A percentile compares a stretch with the other conserved stretches of the same genome.
Evolutionary conservation across 768 basidiomycete species (phyloP).

Genomic region (Rhizopogon vesiculosus): DNA sequence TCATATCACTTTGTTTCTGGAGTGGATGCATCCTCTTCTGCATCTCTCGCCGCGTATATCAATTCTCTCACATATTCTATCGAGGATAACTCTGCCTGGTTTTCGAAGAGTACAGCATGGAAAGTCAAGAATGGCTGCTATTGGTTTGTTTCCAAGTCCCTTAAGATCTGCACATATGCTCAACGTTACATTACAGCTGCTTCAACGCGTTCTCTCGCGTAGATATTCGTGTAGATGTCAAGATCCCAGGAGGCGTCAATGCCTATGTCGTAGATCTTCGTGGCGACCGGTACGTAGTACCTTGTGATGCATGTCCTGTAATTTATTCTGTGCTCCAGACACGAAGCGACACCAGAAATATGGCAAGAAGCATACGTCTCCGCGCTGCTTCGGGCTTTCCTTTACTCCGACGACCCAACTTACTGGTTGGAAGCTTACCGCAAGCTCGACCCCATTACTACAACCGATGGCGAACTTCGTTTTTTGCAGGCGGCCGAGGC

Average conservation of each 20-base stretch:
- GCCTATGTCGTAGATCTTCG: slow-evolving; percentile 92
- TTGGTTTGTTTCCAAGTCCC: slow-evolving; percentile 52
- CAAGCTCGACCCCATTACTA: slow-evolving; percentile 92
- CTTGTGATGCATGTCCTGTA: not conserved
- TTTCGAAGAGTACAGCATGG: slow-evolving; percentile 79
- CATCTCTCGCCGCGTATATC: slow-evolving; percentile 95
- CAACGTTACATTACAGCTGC: slow-evolving; percentile 46
- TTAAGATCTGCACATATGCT: not conserved
- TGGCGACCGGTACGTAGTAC: slow-evolving; percentile 74
- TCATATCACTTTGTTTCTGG: slow-evolving; percentile 98
- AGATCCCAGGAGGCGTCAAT: slow-evolving; percentile 95
- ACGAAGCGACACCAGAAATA: slow-evolving; percentile 85
- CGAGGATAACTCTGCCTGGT: slow-evolving; percentile 91
- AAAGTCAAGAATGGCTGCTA: slow-evolving; percentile 92
- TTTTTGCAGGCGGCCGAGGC: slow-evolving; percentile 90
- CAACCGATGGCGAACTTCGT: slow-evolving; percentile 80
- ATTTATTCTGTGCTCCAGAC: slow-evolving; percentile 39
- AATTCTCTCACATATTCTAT: slow-evolving; percentile 97
- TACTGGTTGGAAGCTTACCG: slow-evolving; percentile 92
- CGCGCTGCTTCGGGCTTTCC: slow-evolving; percentile 82
- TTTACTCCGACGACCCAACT: slow-evolving; percentile 94
- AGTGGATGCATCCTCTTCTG: slow-evolving; percentile 98
- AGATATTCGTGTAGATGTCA: slow-evolving; percentile 95
- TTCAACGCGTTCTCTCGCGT: slow-evolving; percentile 98
- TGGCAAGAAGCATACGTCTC: slow-evolving; percentile 99